Evolutionary conservation across 2,329 filamentous ascomycete genomes (phyloP).

Genomic region (Ceratocystis destructans): DNA sequence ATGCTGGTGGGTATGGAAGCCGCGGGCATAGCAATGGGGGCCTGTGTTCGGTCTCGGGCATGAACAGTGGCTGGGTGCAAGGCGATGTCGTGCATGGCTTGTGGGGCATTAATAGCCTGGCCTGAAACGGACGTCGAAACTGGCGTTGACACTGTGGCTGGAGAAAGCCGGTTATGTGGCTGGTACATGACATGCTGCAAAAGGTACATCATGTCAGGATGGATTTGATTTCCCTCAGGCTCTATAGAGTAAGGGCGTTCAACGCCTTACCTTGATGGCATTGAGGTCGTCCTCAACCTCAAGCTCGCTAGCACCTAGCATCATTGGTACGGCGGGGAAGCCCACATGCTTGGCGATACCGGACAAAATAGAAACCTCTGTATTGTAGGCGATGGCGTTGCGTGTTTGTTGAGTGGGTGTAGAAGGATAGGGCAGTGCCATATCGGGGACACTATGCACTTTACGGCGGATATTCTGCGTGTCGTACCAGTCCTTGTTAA

Average conservation of each 20-base stretch:
- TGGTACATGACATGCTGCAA: slow-evolving; percentile 16
- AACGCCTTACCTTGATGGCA: slow-evolving; percentile 58
- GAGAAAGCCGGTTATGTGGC: slow-evolving; percentile 6
- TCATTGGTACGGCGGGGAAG: slow-evolving; percentile 85
- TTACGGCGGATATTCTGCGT: slow-evolving; percentile 80
- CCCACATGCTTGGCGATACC: slow-evolving; percentile 90
- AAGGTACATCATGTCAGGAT: slow-evolving; percentile 13
- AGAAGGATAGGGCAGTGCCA: slow-evolving; percentile 65
- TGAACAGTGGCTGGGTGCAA: neutral
- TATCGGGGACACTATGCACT: slow-evolving; percentile 68
- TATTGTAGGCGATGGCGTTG: slow-evolving; percentile 85
- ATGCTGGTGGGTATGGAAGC: neutral
- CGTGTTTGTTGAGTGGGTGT: slow-evolving; percentile 63
- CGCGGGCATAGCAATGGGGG: neutral
- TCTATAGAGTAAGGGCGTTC: slow-evolving; percentile 8
- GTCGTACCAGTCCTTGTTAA: slow-evolving; percentile 84
- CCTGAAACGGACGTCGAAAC: neutral
- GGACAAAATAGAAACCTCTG: slow-evolving; percentile 80
- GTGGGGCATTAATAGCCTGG: neutral
- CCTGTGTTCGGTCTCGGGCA: slow-evolving; percentile 7
- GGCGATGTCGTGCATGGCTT: neutral
- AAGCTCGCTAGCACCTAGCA: slow-evolving; percentile 54
- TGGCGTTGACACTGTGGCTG: slow-evolving; percentile 2
- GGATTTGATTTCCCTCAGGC: slow-evolving; percentile 7
- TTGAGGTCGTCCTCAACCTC: slow-evolving; percentile 80